Base-by-base conservation (phyloP, 331 rosid genomes). In the Rhamnella rubrinervis region DNA sequence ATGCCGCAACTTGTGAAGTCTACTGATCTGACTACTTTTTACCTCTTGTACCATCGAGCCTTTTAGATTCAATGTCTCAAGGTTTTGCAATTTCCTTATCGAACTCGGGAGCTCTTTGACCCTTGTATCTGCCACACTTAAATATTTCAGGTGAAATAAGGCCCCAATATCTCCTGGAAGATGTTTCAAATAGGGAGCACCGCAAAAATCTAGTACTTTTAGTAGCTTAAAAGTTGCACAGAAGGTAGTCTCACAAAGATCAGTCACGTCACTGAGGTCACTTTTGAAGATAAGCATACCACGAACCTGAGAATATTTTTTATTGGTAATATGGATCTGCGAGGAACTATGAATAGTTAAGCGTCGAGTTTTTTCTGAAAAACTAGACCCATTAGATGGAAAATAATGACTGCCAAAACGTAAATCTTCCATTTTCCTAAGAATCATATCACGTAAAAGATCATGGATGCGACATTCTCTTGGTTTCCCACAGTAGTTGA, bases 1-100 rank as follows among this genome's bases (percentile, higher is more conserved):
- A 47, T 58, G 76, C 25, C 71, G 17, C 50, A 81, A 53, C 63
- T 81, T 81, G 21, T 38, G 47, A 62, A 76, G 85, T 18, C 63
- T 68, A 37, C 56, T 72, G 41, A 81, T 72, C 49, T 41, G 9
- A n/a, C 9, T 2, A 26, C 31, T 37, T 16, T 70, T 71, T 5
- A 78, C 53, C 10, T 6, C 3, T 13, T 59, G 19, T 1, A 72
- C 66, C 9, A 7, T 14, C 0, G 78, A 66, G 1, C 67, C 65
- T 37, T 55, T 67, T n/a, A 78, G 66, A 72, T 72, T 78, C 18
- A 72, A 61, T 2, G 67, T 78, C 60, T 78, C 82, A n/a, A 78
- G 55, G 37, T 59, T 35, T n/a, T 9, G 47, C 58, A 78, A 59
- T 5, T 66, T 61, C 49, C 65, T 41, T 23, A 72, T 72, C 17